A percentile compares a stretch with the other conserved stretches of the same genome.
These are phyloP conservation scores for Mycena haematopus DNA, from an alignment of 768 basidiomycete genomes.

Conservation along the genomic window DNA sequence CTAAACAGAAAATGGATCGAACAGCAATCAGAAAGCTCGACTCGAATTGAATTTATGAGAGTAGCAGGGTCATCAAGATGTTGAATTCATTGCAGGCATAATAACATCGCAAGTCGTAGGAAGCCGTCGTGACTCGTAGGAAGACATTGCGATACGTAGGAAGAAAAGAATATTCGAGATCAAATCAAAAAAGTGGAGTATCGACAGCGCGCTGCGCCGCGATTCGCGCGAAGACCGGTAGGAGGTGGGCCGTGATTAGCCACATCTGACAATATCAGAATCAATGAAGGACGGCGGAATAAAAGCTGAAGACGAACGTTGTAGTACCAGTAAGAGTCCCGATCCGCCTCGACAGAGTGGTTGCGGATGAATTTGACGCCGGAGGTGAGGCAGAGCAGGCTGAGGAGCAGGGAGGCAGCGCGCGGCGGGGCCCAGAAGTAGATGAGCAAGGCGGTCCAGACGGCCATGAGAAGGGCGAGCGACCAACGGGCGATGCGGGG, in stretches of 20 bases:
- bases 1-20: too few relatives aligned
- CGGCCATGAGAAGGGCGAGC: constrained; percentile 20
- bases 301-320: constrained; percentile 17
- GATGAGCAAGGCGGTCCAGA: constrained; percentile 27
- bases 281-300: background rate
- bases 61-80: background rate
- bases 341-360: constrained; percentile 29
- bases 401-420: constrained; percentile 12
- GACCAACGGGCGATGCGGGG: constrained; percentile 32
- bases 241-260: constrained; percentile 15
- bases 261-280: background rate
- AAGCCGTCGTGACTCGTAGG: too few relatives aligned
- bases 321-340: constrained; percentile 31
- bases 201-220: background rate
- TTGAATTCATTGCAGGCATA: background rate
- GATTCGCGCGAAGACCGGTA: constrained; percentile 11
- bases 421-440: constrained; percentile 29
- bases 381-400: constrained; percentile 6
- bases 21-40: too few relatives aligned
- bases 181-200: background rate
- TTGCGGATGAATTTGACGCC: constrained; percentile 27
- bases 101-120: background rate
- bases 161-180: too few relatives aligned
- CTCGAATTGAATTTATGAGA: too few relatives aligned
- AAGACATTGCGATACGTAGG: background rate